These are phyloP conservation scores for Nephromyces sp. DNA, from an alignment of 169 alveolate genomes.

Conservation along the genomic window DNA sequence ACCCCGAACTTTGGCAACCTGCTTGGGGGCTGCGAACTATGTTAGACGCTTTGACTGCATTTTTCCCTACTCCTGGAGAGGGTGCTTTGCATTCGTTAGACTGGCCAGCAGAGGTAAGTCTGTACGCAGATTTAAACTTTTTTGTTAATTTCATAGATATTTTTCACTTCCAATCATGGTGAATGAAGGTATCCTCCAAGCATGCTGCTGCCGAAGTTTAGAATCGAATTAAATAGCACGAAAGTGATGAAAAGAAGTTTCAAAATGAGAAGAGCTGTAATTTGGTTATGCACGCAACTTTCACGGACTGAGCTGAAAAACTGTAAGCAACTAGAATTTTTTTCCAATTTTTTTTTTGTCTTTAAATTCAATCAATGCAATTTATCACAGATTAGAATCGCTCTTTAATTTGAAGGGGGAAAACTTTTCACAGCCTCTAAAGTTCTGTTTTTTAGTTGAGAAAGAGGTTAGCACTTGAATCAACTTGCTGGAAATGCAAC, in stretches of 20 bases:
- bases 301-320: neutral
- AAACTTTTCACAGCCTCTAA: neutral
- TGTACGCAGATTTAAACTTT: neutral
- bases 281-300: neutral
- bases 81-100: slow-evolving; percentile 40
- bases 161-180: neutral
- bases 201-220: no score
- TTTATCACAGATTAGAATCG: neutral
- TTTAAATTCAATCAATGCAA: neutral
- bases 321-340: no score
- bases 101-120: slow-evolving; percentile 25
- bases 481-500: slow-evolving; percentile 33
- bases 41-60: slow-evolving; percentile 74
- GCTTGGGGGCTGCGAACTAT: slow-evolving; percentile 83
- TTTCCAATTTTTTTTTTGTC: neutral
- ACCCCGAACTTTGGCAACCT: slow-evolving; percentile 87
- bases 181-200: neutral
- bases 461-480: slow-evolving; percentile 29
- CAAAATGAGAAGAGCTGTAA: no score
- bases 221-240: no score
- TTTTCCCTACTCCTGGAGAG: slow-evolving; percentile 68
- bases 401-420: neutral
- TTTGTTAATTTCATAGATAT: neutral
- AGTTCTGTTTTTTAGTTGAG: slow-evolving; percentile 21
- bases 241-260: no score